These are phyloP conservation scores for Phaeosphaeriaceae sp. DNA, from an alignment of 2,329 filamentous ascomycete genomes.

Conservation along the genomic window DNA sequence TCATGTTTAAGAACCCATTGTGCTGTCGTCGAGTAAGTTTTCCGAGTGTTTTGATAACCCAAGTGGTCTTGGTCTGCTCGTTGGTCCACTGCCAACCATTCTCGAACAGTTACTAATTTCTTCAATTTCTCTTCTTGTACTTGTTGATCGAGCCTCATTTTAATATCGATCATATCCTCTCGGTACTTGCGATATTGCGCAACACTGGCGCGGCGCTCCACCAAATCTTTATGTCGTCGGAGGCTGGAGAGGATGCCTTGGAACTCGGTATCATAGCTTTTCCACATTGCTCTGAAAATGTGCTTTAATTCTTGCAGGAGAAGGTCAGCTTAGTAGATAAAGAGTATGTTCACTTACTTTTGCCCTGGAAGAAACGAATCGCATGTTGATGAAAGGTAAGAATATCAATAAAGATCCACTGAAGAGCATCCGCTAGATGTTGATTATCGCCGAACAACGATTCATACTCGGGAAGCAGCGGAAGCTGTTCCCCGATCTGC, in stretches of 20 bases:
- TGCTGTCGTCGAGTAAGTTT: constrained; percentile 18
- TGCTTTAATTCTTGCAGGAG: constrained; percentile 21
- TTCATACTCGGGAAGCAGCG: constrained; percentile 43
- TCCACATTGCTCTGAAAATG: constrained; percentile 35
- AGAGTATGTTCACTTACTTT: constrained; percentile 20
- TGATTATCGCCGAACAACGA: constrained; percentile 34
- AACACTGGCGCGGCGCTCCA: constrained; percentile 30
- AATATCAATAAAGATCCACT: constrained; percentile 48
- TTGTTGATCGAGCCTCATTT: constrained; percentile 13
- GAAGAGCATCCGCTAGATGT: constrained; percentile 41
- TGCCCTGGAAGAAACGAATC: constrained; percentile 34
- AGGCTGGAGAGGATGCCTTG: constrained; percentile 35
- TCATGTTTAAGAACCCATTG: constrained; percentile 29
- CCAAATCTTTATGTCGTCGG: constrained; percentile 29
- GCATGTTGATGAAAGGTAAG: constrained; percentile 49
- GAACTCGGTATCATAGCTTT: constrained; percentile 37
- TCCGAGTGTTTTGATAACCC: constrained; percentile 6
- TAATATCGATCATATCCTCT: constrained; percentile 19
- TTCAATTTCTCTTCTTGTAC: constrained; percentile 18
- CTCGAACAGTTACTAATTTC: constrained; percentile 18
- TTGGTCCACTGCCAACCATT: constrained; percentile 27
- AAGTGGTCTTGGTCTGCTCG: constrained; percentile 21
- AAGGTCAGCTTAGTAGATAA: not conserved
- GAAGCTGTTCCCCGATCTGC: constrained; percentile 48
- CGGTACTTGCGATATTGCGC: constrained; percentile 25